Base-by-base conservation (phyloP, 148 eudicot genomes). In the Pouteria glomerata region DNA sequence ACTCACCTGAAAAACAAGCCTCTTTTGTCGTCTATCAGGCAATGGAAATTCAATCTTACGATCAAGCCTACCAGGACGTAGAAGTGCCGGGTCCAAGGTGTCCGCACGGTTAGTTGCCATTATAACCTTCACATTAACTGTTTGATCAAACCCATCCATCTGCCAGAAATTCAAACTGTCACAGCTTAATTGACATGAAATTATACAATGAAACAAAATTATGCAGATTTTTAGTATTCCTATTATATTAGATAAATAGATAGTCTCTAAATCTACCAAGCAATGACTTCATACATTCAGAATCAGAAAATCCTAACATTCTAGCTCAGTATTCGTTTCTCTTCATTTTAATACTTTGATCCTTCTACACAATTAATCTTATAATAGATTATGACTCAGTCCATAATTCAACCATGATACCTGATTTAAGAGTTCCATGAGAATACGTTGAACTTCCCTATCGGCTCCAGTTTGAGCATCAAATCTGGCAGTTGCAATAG, bases 391-490 rank as follows among this genome's bases (percentile, higher is more conserved):
- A 1, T 37, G 61, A 69, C 1, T 34, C 15, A 24, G 50, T 10
- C 31, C 50, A 37, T n/a, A 3, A 12, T 39, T 23, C 67, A 39
- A 41, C 50, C 15, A 63, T 21, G 3, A 41, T 73, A 94, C 97
- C 98, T 94, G 96, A 82, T 94, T 94, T 69, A 94, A 56, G 15
- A 91, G 92, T 71, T 94, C 98, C 98, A 94, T 91, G 23, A 94
- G 86, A 63, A 89, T 94, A 79, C 97, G 88, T 77, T 94, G 97
- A 68, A 91, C 98, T 84, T 91, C 97, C 78, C 98, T 94, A 77
- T 94, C 97, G 76, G 97, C 97, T 80, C 98, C 98, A 68, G 97
- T 94, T 80, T 89, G 97, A 61, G 98, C 97, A 88, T 91, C 98
- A 88, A 91, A 90, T 82, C 98, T 85, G 55, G 98, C 98, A 72